phyloP scores from a whole-genome alignment of 805 yeast genomes.

The Candida coleopterorum region DNA sequence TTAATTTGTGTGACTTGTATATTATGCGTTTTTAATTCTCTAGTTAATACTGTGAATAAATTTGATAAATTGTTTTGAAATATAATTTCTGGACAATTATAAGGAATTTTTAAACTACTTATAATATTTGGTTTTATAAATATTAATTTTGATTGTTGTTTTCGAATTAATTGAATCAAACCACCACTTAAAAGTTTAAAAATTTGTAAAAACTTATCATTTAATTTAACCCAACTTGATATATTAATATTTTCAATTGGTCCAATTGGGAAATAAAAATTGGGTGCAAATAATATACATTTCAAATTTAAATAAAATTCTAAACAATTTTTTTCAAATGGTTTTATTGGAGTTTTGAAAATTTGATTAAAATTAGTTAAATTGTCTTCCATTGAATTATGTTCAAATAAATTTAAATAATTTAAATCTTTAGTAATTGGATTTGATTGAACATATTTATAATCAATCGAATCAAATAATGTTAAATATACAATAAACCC shows the following conservation, averaged over 20 bases:
- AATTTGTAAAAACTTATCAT: constrained; percentile 44
- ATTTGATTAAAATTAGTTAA: constrained; percentile 45
- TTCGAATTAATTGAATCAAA: constrained; percentile 48
- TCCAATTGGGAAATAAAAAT: constrained; percentile 61
- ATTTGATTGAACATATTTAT: constrained; percentile 43
- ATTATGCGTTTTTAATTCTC: constrained; percentile 33
- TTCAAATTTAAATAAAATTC: constrained; percentile 53
- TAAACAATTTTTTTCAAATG: constrained; percentile 50
- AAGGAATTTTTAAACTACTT: constrained; percentile 51
- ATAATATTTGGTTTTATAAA: constrained; percentile 53
- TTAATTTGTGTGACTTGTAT: constrained; percentile 36
- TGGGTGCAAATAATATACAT: constrained; percentile 71
- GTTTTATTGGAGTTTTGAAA: constrained; percentile 50
- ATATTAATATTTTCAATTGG: constrained; percentile 56
- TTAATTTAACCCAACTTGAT: constrained; percentile 48
- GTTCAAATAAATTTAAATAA: constrained; percentile 52
- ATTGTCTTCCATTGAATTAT: constrained; percentile 41
- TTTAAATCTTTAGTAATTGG: constrained; percentile 68
- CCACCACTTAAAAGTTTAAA: constrained; percentile 52
- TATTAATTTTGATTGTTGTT: constrained; percentile 46
- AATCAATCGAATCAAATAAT: constrained; percentile 57
- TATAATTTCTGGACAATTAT: constrained; percentile 59
- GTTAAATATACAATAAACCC: constrained; percentile 82
- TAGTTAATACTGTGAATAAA: constrained; percentile 28
- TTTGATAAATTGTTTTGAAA: constrained; percentile 42